These are phyloP conservation scores for Aspergillus fumigatiaffinis DNA, from an alignment of 2,329 filamentous ascomycete genomes.

Conservation along the genomic window DNA sequence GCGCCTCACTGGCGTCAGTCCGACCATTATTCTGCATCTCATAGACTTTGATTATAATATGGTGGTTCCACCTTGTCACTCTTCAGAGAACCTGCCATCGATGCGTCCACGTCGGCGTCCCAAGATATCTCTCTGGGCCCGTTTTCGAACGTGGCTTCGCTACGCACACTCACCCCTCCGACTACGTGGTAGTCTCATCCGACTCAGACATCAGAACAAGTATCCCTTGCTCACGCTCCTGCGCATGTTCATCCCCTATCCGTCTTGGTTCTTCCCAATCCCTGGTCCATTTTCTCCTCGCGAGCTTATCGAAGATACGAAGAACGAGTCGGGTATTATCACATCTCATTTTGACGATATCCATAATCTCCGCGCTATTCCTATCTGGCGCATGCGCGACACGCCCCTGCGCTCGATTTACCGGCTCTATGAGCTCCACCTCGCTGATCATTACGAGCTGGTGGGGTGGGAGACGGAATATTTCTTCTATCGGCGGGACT, in stretches of 20 bases:
- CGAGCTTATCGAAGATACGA: constrained; percentile 10
- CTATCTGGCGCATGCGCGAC: constrained; percentile 27
- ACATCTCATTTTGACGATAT: constrained; percentile 13
- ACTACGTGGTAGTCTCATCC: constrained; percentile 17
- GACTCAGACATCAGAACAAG: constrained; percentile 17
- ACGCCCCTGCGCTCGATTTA: constrained; percentile 27
- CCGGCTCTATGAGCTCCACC: constrained; percentile 24
- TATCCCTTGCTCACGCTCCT: constrained; percentile 18
- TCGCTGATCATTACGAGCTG: constrained; percentile 16
- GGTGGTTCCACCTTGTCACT: no score
- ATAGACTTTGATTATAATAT: no score
- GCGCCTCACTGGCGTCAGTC: no score
- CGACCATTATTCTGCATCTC: no score
- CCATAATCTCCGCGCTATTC: constrained; percentile 22
- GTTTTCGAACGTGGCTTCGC: constrained; percentile 14
- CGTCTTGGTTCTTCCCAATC: constrained; percentile 21
- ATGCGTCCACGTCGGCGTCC: no score
- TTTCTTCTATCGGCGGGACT: constrained; percentile 20
- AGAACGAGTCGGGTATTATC: constrained; percentile 8
- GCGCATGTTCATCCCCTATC: constrained; percentile 20
- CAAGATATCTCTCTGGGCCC: constrained; percentile 10
- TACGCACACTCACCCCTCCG: constrained; percentile 15
- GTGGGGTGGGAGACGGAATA: constrained; percentile 23
- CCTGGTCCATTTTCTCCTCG: constrained; percentile 16
- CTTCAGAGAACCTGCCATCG: no score